These are phyloP conservation scores for Colletotrichum lupini DNA, from an alignment of 2,329 filamentous ascomycete species.

Conservation along the genomic window DNA sequence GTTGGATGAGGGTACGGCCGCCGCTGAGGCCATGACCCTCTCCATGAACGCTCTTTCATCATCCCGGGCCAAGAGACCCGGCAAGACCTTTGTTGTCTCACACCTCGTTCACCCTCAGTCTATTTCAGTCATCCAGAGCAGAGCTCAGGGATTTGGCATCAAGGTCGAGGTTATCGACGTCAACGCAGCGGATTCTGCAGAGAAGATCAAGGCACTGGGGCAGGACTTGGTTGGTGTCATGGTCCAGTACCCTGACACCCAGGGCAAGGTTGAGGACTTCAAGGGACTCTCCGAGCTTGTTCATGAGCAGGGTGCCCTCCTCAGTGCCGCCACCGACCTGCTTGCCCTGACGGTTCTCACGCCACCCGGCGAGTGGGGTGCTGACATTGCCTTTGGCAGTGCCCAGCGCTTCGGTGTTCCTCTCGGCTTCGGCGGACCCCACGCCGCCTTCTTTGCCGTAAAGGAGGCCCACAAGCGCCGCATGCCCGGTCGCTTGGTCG, in stretches of 20 bases:
- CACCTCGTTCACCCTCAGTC: conserved; percentile 87
- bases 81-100: conserved; percentile 88
- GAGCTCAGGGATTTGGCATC: conserved; percentile 92
- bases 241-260: conserved; percentile 94
- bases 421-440: conserved; percentile 92
- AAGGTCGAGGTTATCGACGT: conserved; percentile 80
- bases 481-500: conserved; percentile 90
- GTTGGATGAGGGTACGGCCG: conserved; percentile 90
- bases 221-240: conserved; percentile 89
- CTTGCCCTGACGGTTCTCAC: conserved; percentile 88
- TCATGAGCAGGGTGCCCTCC: conserved; percentile 80
- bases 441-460: conserved; percentile 95
- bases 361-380: conserved; percentile 92
- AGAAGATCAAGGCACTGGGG: conserved; percentile 78
- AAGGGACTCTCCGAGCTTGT: conserved; percentile 78
- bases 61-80: conserved; percentile 77
- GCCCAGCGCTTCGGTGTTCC: conserved; percentile 93
- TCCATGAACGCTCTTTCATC: conserved; percentile 81
- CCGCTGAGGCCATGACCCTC: conserved; percentile 95
- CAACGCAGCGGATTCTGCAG: conserved; percentile 67
- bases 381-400: conserved; percentile 94
- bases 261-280: conserved; percentile 83
- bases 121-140: conserved; percentile 82
- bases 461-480: conserved; percentile 93
- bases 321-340: conserved; percentile 90